Base-by-base conservation (phyloP, 352 stramenopile species). In the Phytophthora aleatoria region DNA sequence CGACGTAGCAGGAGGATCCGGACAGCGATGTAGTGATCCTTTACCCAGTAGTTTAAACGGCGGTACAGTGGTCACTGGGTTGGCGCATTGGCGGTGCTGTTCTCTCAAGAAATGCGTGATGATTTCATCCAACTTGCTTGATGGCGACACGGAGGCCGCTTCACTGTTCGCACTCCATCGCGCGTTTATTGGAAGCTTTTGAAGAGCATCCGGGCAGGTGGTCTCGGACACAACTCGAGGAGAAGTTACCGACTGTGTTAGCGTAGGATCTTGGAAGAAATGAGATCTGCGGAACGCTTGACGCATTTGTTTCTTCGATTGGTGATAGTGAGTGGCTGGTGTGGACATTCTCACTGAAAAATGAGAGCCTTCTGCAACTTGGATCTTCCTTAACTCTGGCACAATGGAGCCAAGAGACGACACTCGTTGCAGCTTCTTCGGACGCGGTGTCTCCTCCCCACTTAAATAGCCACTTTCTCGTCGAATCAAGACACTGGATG, bases 71-170 rank as follows among this genome's bases (percentile, higher is more conserved):
- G 88, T 90, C 12, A 97, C 83, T 28, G 90, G 90, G 39, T 96
- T 94, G 0, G 84, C 58, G 50, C 90, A 97, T 53, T 95, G 89
- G 5, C 90, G 87, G 60, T 97, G 90, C 62, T 97, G 90, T 44
- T 96, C 87, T 53, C 88, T 81, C 16, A 96, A 69, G 53, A 94
- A 96, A 62, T 95, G 84, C 2, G 80, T 91, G 36, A 96, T 94
- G 42, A 97, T 94, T 27, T 83, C 77, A 60, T 96, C 85, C 11
- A 94, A 43, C 44, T 85, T 83, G 61, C 79, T 94, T 30, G 58
- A 58, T 48, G 60, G 26, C 43, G 69, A 43, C 27, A 50, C 43
- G 2, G 42, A 5, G 11, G 35, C 20, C 20, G 33, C 49, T 43
- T 69, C 66, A 42, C 38, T 54, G 50, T 42, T 67, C 20, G 53